These are phyloP conservation scores for Oryza coarctata DNA, from an alignment of 176 grass and related monocot species.

Conservation along the genomic window DNA sequence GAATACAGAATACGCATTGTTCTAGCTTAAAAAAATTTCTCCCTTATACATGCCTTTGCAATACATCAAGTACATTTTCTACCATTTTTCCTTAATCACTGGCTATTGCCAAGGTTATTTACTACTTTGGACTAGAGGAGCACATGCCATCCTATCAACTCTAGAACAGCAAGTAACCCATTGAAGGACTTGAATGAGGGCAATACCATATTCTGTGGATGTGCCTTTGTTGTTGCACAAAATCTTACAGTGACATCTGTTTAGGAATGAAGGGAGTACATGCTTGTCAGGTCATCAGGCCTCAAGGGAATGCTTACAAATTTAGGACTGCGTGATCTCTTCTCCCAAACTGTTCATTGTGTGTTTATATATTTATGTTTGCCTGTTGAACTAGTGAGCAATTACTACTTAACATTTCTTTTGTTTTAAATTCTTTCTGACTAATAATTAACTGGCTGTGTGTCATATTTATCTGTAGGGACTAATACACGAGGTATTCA, in stretches of 20 bases:
- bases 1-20: not conserved
- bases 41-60: not conserved
- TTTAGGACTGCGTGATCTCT: not conserved
- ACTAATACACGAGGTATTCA: slow-evolving; percentile 88
- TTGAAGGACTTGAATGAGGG: not conserved
- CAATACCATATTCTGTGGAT: not conserved
- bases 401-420: slow-evolving; percentile 3
- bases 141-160: not conserved
- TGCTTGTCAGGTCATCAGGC: not conserved
- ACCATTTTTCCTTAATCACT: not conserved
- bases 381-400: not conserved
- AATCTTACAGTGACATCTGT: not conserved
- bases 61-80: not conserved
- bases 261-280: not conserved
- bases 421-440: not conserved
- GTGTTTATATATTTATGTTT: not conserved
- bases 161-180: not conserved
- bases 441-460: slow-evolving; percentile 2
- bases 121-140: not conserved
- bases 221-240: not conserved
- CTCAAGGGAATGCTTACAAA: slow-evolving; percentile 8
- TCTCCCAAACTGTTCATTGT: not conserved
- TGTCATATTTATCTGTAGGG: slow-evolving; percentile 47
- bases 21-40: not conserved
- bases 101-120: not conserved